Percentiles rank a stretch among this genome's conserved stretches.
phyloP scores from a whole-genome alignment of 345 rosid genomes.

The Raphanus raphanistrum region DNA sequence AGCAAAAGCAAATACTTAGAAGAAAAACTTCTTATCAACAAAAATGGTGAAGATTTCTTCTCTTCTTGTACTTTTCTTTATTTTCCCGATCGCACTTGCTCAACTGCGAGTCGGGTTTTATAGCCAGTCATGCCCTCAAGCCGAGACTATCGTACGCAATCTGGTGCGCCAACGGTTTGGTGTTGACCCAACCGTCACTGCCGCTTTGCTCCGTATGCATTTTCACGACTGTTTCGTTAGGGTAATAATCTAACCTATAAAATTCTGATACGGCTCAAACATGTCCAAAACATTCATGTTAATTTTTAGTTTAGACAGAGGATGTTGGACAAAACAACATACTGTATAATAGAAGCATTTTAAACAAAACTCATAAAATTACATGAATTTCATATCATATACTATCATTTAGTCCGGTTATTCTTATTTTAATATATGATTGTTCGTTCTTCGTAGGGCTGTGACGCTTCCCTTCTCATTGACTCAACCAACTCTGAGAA shows the following conservation, averaged over 20 bases:
- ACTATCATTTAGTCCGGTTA: not conserved
- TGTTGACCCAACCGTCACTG: slow-evolving; percentile 47
- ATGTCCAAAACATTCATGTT: not conserved
- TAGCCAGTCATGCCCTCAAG: slow-evolving; percentile 55
- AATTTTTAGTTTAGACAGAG: not conserved
- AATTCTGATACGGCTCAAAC: not conserved
- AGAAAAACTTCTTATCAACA: not conserved
- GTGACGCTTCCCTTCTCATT: slow-evolving; percentile 76
- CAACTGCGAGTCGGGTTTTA: slow-evolving; percentile 59
- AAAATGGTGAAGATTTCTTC: slow-evolving; percentile 30
- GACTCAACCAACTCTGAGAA: slow-evolving; percentile 63
- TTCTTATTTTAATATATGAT: not conserved
- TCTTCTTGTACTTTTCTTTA: slow-evolving; percentile 29
- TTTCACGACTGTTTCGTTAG: slow-evolving; percentile 80
- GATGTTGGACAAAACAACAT: not conserved
- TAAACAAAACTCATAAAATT: not conserved
- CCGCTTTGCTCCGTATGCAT: slow-evolving; percentile 85
- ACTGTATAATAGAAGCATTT: not conserved
- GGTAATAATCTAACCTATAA: slow-evolving; percentile 39
- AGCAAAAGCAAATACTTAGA: slow-evolving; percentile 1
- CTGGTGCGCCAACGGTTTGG: slow-evolving; percentile 46
- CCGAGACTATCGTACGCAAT: slow-evolving; percentile 54
- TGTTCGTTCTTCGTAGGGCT: slow-evolving; percentile 48
- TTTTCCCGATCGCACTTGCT: slow-evolving; percentile 46
- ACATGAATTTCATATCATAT: not conserved